A percentile compares a stretch with the other conserved stretches of the same genome.
Conservation (phyloP, 805 yeast species). For the Spathaspora sp. region DNA sequence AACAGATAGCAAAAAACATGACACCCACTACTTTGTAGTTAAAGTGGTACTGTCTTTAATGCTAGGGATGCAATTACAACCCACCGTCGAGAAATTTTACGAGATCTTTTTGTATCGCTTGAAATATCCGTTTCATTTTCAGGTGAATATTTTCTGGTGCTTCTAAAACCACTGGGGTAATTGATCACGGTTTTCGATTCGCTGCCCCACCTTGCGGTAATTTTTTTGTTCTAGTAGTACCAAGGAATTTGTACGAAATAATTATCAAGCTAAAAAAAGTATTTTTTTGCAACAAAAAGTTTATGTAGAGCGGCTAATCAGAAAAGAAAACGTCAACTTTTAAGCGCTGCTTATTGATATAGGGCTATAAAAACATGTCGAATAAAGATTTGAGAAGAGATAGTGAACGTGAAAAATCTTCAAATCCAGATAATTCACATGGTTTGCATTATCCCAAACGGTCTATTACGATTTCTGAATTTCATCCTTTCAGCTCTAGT, state of each 20-base stretch:
- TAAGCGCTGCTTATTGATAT: background rate
- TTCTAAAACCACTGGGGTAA: no score
- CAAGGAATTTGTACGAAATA: background rate
- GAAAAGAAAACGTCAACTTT: background rate
- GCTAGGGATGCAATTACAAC: no score
- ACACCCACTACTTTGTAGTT: no score
- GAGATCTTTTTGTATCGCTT: no score
- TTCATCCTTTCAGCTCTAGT: background rate
- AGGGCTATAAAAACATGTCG: background rate
- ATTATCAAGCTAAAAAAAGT: background rate
- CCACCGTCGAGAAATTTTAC: no score
- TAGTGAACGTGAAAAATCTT: background rate
- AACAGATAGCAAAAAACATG: no score
- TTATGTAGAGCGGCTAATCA: background rate
- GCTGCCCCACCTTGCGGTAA: no score
- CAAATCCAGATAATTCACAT: background rate
- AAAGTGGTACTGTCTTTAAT: no score
- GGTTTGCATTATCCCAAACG: background rate
- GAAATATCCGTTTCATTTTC: no score
- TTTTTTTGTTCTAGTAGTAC: no score
- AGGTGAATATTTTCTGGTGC: no score
- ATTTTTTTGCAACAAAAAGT: background rate
- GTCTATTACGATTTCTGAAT: slow-evolving; percentile 8
- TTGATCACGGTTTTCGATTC: no score
- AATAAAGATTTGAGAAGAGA: background rate